Percentiles rank a stretch among this genome's conserved stretches.
These are phyloP conservation scores for Chytridium lagenaria DNA, from an alignment of 371 early-diverging fungal species.

Conservation along the genomic window DNA sequence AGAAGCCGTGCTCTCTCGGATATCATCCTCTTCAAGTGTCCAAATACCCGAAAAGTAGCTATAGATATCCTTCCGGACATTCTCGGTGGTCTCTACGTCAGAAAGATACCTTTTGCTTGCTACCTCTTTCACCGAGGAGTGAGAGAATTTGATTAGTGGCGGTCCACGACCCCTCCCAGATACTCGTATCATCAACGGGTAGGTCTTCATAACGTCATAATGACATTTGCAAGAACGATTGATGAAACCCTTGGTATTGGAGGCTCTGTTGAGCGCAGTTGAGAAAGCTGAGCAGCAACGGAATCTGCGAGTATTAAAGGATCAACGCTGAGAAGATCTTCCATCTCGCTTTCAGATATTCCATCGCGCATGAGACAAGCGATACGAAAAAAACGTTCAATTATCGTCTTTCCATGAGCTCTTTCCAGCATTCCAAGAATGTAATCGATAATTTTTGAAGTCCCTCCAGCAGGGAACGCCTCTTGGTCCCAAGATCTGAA, in stretches of 20 bases:
- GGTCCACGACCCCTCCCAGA: conserved; percentile 26
- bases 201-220: conserved; percentile 19
- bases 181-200: conserved; percentile 14
- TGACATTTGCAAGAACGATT: conserved; percentile 15
- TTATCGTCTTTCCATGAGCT: conserved; percentile 22
- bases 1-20: neutral
- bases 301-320: conserved; percentile 26
- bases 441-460: conserved; percentile 2
- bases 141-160: conserved; percentile 22
- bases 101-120: conserved; percentile 23
- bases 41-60: conserved; percentile 28
- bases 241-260: conserved; percentile 32
- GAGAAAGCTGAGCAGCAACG: conserved; percentile 15
- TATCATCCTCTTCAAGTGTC: conserved; percentile 14
- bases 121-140: conserved; percentile 14
- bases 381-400: conserved; percentile 19
- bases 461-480: neutral
- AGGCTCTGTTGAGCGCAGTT: neutral
- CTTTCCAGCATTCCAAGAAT: conserved; percentile 27
- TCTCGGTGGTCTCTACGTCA: conserved; percentile 15
- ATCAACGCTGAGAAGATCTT: conserved; percentile 36
- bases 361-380: conserved; percentile 27
- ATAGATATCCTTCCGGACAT: conserved; percentile 22
- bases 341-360: conserved; percentile 28
- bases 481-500: conserved; percentile 30